Evolutionary conservation across 805 yeast species (phyloP).

Genomic region (Yamadazyma insecticola): DNA sequence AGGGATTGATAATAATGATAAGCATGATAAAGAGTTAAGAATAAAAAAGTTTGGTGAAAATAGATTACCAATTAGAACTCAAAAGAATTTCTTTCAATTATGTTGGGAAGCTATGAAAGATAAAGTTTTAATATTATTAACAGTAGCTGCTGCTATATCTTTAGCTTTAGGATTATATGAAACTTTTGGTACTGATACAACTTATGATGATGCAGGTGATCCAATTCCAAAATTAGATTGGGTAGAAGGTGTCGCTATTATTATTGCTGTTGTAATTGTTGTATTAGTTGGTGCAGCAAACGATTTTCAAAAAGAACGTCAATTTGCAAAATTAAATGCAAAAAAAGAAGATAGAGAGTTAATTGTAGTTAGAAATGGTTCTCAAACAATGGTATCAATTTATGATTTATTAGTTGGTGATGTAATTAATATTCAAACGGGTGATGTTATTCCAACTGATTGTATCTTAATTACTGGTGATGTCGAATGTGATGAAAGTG

Average conservation of each 20-base stretch:
- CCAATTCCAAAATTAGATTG: slow-evolving; percentile 84
- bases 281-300: slow-evolving; percentile 93
- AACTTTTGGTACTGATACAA: slow-evolving; percentile 78
- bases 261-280: slow-evolving; percentile 85
- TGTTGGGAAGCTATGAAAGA: slow-evolving; percentile 87
- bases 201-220: slow-evolving; percentile 73
- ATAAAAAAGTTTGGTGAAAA: slow-evolving; percentile 60
- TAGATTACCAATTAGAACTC: slow-evolving; percentile 62
- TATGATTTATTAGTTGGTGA: slow-evolving; percentile 86
- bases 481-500: slow-evolving; percentile 86
- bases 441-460: slow-evolving; percentile 92
- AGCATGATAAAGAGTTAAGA: slow-evolving; percentile 34
- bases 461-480: slow-evolving; percentile 68
- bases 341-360: slow-evolving; percentile 83
- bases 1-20: slow-evolving; percentile 39
- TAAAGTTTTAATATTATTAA: slow-evolving; percentile 77
- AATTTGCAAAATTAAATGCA: slow-evolving; percentile 81
- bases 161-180: slow-evolving; percentile 89
- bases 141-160: slow-evolving; percentile 85
- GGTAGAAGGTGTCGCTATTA: slow-evolving; percentile 98
- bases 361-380: slow-evolving; percentile 70
- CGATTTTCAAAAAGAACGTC: slow-evolving; percentile 94
- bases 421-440: slow-evolving; percentile 76
- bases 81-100: slow-evolving; percentile 62
- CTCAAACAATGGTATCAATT: slow-evolving; percentile 63